These are phyloP conservation scores for Populus deltoides DNA, from an alignment of 345 rosid genomes.

Conservation along the genomic window DNA sequence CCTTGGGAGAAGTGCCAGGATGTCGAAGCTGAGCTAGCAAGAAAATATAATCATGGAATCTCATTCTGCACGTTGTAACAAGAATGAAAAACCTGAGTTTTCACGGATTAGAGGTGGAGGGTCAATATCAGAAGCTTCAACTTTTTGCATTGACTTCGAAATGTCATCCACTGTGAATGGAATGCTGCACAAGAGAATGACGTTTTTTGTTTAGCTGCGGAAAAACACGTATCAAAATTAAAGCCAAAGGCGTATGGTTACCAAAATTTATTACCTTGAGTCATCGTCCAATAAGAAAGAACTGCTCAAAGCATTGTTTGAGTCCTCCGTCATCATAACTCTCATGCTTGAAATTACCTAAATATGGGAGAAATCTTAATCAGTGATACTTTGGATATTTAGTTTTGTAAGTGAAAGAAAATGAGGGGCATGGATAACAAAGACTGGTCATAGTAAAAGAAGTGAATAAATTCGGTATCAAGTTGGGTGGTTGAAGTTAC, in stretches of 20 bases:
- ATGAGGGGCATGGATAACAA: background rate
- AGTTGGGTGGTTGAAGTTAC: no score
- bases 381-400: background rate
- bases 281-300: conserved; percentile 90
- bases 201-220: background rate
- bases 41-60: background rate
- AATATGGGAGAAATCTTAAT: background rate
- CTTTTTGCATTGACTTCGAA: conserved; percentile 79
- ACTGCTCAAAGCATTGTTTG: conserved; percentile 78
- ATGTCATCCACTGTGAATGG: conserved; percentile 92
- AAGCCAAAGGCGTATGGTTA: background rate
- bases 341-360: conserved; percentile 87
- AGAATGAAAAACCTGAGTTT: conserved; percentile 78
- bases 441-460: background rate
- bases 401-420: background rate
- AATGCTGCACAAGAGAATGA: conserved; percentile 49
- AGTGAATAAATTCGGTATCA: no score
- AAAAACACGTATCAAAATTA: background rate
- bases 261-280: conserved; percentile 53
- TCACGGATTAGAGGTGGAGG: conserved; percentile 78
- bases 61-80: conserved; percentile 69
- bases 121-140: conserved; percentile 71
- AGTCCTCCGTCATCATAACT: conserved; percentile 86
- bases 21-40: background rate
- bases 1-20: background rate